These are phyloP conservation scores for Pistacia vera DNA, from an alignment of 345 rosid genomes.

Conservation along the genomic window DNA sequence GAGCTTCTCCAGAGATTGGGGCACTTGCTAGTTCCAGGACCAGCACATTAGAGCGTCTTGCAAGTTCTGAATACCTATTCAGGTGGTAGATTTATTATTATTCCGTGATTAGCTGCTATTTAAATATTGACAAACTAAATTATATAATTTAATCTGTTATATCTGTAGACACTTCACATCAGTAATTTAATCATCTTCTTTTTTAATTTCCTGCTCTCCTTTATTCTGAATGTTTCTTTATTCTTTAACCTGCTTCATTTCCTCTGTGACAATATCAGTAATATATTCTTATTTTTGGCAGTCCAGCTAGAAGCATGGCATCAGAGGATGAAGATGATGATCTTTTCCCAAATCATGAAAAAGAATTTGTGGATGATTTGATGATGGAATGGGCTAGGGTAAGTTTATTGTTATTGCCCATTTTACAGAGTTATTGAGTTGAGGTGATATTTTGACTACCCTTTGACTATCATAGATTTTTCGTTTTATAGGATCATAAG, in stretches of 20 bases:
- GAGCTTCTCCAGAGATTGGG: constrained; percentile 68
- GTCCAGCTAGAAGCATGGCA: constrained; percentile 79
- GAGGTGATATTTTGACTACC: constrained; percentile 15
- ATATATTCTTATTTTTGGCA: constrained; percentile 69
- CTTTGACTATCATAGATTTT: constrained; percentile 15
- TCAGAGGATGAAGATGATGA: constrained; percentile 82
- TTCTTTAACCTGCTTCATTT: background rate
- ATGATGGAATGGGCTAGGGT: constrained; percentile 97
- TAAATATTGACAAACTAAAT: constrained; percentile 7
- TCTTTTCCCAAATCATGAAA: constrained; percentile 48
- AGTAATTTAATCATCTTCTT: background rate
- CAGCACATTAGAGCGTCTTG: constrained; percentile 53
- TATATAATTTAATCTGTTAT: constrained; percentile 5
- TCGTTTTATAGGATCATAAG: constrained; percentile 69
- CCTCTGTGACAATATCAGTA: constrained; percentile 30
- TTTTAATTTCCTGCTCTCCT: background rate
- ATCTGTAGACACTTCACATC: background rate
- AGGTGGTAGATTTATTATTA: constrained; percentile 51
- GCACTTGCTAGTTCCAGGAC: constrained; percentile 39
- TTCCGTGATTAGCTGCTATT: background rate
- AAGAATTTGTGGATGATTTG: constrained; percentile 62
- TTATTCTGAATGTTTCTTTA: background rate
- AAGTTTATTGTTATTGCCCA: constrained; percentile 32
- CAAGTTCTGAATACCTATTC: constrained; percentile 75
- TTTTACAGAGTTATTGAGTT: constrained; percentile 9